Base-by-base conservation (phyloP, 2,329 filamentous ascomycete species). In the Didymella exigua region DNA sequence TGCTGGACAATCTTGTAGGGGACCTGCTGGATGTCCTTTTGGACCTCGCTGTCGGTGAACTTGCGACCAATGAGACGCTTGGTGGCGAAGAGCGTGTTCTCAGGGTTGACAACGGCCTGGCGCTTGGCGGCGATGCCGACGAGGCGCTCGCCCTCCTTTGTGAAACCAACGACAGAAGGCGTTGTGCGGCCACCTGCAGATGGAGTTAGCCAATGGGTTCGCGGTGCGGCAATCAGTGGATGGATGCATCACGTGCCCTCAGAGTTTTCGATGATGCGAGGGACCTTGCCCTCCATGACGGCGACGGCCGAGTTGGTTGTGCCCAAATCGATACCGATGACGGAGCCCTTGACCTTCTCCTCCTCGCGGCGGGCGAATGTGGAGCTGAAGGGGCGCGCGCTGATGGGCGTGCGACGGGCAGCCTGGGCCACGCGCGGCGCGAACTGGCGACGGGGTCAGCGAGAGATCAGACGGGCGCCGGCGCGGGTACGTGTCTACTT, bases 1-100 rank as follows among this genome's bases (percentile, higher is more conserved):
- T 97, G 93, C 82, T 96, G 92, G 56, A 96, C 89, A 68, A 98
- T 97, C 87, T 96, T 97, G 86, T 96, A 98, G 58, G 93, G 93
- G 11, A 98, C 93, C 81, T 97, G 91, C 82, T 96, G 92, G 76
- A 98, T 90, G 76, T 98, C 93, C 73, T 92, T 90, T 84, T 98
- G 93, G 56, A 96, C 91, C 84, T 98, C 93, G 65, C 83, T 76
- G 71, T 98, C 93, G 77, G 86, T 91, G 84, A 93, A 98, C 84
- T 97, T 97, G 78, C 93, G 91, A 75, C 93, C 93, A 78, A 98
- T 97, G 77, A 98, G 87, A 86, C 93, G 91, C 88, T 98, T 98
- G 66, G 93, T 97, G 77, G 93, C 93, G 78, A 97, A 98, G 56
- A 98, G 87, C 54, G 93, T 98, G 84, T 97, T 97, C 80, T 97